These are phyloP conservation scores for Dalbergia cochinchinensis DNA, from an alignment of 306 rosid species.

Conservation along the genomic window DNA sequence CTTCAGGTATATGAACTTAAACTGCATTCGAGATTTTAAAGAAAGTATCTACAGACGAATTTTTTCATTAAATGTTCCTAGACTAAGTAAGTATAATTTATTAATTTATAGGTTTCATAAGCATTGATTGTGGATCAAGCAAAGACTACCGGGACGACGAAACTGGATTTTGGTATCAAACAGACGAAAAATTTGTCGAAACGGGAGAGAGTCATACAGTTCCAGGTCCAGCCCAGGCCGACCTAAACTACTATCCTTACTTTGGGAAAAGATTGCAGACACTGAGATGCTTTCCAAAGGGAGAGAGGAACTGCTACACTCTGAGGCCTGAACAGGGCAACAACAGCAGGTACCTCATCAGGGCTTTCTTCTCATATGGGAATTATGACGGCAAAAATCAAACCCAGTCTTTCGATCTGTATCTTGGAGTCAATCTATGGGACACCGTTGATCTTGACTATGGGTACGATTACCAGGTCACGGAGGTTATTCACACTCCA, in stretches of 20 bases:
- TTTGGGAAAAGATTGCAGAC: slow-evolving; percentile 25
- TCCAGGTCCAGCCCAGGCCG: not conserved
- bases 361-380: slow-evolving; percentile 55
- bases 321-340: slow-evolving; percentile 48
- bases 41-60: too few relatives aligned
- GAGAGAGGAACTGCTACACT: slow-evolving; percentile 60
- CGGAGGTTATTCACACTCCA: slow-evolving; percentile 52
- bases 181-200: slow-evolving; percentile 20
- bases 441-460: not conserved
- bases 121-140: slow-evolving; percentile 45
- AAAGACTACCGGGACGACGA: not conserved
- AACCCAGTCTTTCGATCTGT: slow-evolving; percentile 44
- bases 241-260: not conserved
- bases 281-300: slow-evolving; percentile 60
- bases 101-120: not conserved
- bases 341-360: slow-evolving; percentile 48
- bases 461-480: not conserved
- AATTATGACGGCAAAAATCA: slow-evolving; percentile 51
- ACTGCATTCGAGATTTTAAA: too few relatives aligned
- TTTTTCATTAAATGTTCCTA: not conserved
- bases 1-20: too few relatives aligned
- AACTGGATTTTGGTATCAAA: slow-evolving; percentile 1
- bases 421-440: slow-evolving; percentile 62
- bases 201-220: not conserved
- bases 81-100: too few relatives aligned